Conservation (phyloP, 176 grass and related monocot genomes). For the Dactylis glomerata region DNA sequence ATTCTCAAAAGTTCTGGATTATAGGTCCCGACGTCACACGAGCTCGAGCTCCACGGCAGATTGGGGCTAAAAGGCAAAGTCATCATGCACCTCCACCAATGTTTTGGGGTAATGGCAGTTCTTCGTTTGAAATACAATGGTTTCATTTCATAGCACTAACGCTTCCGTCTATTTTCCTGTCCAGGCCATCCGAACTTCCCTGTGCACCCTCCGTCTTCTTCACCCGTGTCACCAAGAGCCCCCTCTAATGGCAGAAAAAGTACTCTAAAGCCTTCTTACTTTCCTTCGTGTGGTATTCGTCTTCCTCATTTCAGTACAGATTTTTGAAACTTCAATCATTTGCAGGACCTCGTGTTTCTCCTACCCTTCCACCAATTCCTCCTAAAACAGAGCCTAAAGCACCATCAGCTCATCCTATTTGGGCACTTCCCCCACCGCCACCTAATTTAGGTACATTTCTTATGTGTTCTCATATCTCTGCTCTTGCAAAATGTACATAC, state of each 20-base stretch:
- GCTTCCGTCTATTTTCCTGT: conserved; percentile 12
- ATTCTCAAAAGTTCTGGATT: conserved; percentile 27
- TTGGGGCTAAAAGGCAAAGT: conserved; percentile 34
- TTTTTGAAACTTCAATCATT: conserved; percentile 14
- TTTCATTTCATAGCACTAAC: background rate
- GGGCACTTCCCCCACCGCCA: conserved; percentile 89
- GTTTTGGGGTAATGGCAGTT: conserved; percentile 44
- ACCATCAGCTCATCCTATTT: conserved; percentile 57
- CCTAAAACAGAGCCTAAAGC: conserved; percentile 39
- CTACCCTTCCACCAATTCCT: conserved; percentile 52
- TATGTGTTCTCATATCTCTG: background rate
- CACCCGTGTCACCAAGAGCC: conserved; percentile 25
- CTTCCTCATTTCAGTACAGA: background rate
- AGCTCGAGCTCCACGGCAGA: conserved; percentile 40
- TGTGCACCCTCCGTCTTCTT: conserved; percentile 50
- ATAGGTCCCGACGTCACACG: conserved; percentile 30
- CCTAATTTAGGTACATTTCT: conserved; percentile 67
- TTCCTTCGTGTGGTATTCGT: background rate
- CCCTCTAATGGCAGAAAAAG: conserved; percentile 43
- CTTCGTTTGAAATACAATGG: background rate
- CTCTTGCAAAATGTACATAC: background rate
- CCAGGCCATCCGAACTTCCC: conserved; percentile 44
- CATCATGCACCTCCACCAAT: conserved; percentile 47
- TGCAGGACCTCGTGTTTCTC: conserved; percentile 56
- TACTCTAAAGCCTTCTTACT: conserved; percentile 34